phyloP scores from a whole-genome alignment of 208 protist genomes.

The Trichomonas tenax region DNA sequence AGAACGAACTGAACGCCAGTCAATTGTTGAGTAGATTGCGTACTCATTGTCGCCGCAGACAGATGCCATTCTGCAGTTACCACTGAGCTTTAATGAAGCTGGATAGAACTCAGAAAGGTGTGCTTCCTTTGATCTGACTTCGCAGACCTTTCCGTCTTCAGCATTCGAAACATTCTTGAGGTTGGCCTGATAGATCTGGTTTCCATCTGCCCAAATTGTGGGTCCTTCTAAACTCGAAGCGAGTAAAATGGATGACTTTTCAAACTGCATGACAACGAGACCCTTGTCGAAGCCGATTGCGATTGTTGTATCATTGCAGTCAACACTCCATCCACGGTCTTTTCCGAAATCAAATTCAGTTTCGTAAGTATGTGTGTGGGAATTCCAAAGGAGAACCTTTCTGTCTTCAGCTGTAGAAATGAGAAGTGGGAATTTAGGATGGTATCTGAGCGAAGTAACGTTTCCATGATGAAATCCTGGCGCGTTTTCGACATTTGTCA shows the following conservation, averaged over 20 bases:
- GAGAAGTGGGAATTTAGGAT: conserved; percentile 85
- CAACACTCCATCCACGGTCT: conserved; percentile 75
- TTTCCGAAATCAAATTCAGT: conserved; percentile 75
- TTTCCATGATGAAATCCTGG: conserved; percentile 83
- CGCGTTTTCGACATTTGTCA: too few species aligned
- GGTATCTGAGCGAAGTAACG: conserved; percentile 77
- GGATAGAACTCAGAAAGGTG: neutral
- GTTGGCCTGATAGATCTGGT: conserved; percentile 68
- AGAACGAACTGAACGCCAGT: conserved; percentile 78
- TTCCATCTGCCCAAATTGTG: conserved; percentile 72
- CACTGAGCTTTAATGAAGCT: neutral
- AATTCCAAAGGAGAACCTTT: conserved; percentile 64
- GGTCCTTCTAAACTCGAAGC: conserved; percentile 87
- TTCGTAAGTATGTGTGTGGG: conserved; percentile 75
- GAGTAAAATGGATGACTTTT: conserved; percentile 63
- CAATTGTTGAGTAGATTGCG: conserved; percentile 86
- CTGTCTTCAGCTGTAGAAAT: conserved; percentile 79
- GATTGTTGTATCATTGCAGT: conserved; percentile 51
- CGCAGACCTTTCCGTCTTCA: neutral
- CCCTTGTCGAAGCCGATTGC: conserved; percentile 64
- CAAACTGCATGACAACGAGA: conserved; percentile 49
- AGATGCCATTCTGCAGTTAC: conserved; percentile 33
- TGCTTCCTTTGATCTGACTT: neutral
- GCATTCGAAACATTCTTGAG: conserved; percentile 31
- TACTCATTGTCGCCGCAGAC: conserved; percentile 81